These are phyloP conservation scores for Helminthosporium solani DNA, from an alignment of 2,329 filamentous ascomycete species.

Conservation along the genomic window DNA sequence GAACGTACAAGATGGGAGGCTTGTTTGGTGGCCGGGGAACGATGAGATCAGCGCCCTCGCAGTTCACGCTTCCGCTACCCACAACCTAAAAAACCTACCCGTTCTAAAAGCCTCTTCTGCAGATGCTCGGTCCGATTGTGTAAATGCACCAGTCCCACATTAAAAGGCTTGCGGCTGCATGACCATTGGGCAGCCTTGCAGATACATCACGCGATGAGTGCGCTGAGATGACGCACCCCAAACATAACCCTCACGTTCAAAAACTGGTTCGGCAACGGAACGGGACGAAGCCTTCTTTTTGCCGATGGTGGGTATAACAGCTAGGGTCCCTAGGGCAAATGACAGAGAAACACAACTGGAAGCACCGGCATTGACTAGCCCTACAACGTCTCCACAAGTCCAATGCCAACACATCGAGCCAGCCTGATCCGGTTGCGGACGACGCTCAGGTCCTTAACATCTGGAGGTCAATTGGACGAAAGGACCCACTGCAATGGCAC, in stretches of 20 bases:
- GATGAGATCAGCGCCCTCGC: conserved; percentile 6
- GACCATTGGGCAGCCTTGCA: conserved; percentile 9
- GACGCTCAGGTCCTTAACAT: conserved; percentile 15
- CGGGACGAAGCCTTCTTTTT: conserved; percentile 24
- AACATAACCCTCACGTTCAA: conserved; percentile 2
- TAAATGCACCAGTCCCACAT: not conserved
- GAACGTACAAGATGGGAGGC: not conserved
- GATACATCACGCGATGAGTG: conserved; percentile 6
- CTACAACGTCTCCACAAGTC: conserved; percentile 24
- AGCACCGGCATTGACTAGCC: conserved; percentile 28
- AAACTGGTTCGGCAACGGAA: conserved; percentile 34
- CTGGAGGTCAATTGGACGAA: conserved; percentile 26
- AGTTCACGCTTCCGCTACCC: not conserved
- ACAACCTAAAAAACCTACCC: too few relatives aligned
- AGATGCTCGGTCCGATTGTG: not conserved
- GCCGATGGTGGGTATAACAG: conserved; percentile 23
- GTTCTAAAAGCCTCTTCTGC: not conserved
- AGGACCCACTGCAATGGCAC: conserved; percentile 21
- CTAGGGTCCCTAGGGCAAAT: conserved; percentile 23
- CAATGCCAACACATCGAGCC: conserved; percentile 37
- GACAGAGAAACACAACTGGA: conserved; percentile 31
- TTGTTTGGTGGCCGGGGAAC: conserved; percentile 4
- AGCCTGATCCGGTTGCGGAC: conserved; percentile 25
- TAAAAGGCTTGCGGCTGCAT: conserved; percentile 1
- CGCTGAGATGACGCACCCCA: conserved; percentile 11